These are phyloP conservation scores for Tricholoma terreum DNA, from an alignment of 768 basidiomycete genomes.

Conservation along the genomic window DNA sequence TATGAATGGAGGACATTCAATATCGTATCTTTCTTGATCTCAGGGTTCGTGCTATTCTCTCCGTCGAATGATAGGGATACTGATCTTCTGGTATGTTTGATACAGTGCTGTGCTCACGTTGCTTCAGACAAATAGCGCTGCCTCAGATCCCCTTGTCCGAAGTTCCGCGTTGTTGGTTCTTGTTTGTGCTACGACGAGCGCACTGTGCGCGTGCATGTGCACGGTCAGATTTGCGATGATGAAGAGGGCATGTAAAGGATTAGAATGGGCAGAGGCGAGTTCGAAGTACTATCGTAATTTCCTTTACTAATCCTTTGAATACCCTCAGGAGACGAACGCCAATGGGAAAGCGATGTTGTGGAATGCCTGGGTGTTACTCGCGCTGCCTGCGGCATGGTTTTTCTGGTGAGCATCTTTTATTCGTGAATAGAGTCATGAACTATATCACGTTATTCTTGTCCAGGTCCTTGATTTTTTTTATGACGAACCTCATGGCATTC, in stretches of 20 bases:
- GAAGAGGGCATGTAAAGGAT: constrained; percentile 67
- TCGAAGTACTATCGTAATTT: constrained; percentile 52
- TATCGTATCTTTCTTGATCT: constrained; percentile 62
- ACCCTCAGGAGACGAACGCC: neutral
- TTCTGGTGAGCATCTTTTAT: constrained; percentile 43
- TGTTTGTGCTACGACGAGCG: constrained; percentile 64
- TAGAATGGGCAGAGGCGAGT: constrained; percentile 64
- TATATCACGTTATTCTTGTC: neutral
- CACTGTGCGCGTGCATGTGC: constrained; percentile 71
- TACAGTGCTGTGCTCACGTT: constrained; percentile 65
- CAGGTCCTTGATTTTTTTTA: constrained; percentile 67
- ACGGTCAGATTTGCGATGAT: constrained; percentile 72
- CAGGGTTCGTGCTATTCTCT: constrained; percentile 31
- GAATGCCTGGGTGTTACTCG: constrained; percentile 63
- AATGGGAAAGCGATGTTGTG: constrained; percentile 27
- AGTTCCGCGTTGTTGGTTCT: constrained; percentile 61
- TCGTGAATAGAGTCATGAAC: neutral
- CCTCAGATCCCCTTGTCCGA: constrained; percentile 56
- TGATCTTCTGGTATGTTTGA: neutral
- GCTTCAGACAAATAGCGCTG: constrained; percentile 53
- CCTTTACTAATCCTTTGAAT: neutral
- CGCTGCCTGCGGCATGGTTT: constrained; percentile 66
- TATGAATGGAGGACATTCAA: constrained; percentile 77
- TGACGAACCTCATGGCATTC: constrained; percentile 57
- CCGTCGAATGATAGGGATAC: neutral